Conservation (phyloP, 2,329 filamentous ascomycete genomes). For the Fusarium guadeloupense region DNA sequence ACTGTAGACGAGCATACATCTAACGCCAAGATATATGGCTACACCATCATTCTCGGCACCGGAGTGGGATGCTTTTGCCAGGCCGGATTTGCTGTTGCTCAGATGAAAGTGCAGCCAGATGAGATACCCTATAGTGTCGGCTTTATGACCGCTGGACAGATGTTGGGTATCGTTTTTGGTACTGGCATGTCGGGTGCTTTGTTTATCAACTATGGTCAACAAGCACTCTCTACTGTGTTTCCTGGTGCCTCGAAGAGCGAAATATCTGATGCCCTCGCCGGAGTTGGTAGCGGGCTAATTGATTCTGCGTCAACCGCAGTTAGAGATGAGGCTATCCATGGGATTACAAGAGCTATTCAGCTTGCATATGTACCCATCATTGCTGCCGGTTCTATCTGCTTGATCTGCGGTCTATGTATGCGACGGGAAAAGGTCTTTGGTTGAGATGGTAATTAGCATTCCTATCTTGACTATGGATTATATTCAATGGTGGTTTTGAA, state of each 20-base stretch:
- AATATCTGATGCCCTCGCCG: constrained; percentile 8
- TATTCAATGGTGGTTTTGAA: too few relatives aligned
- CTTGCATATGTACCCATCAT: constrained; percentile 18
- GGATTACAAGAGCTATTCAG: constrained; percentile 9
- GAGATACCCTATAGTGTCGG: constrained; percentile 17
- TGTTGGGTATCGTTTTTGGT: constrained; percentile 14
- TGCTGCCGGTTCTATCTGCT: constrained; percentile 10
- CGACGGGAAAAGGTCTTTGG: constrained; percentile 10
- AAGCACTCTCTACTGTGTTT: constrained; percentile 1
- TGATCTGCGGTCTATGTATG: constrained; percentile 3
- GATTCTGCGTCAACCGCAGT: not conserved
- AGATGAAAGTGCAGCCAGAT: constrained; percentile 5
- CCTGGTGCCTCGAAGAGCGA: not conserved
- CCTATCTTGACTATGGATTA: too few relatives aligned
- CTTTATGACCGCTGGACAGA: constrained; percentile 19
- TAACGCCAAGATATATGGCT: constrained; percentile 8
- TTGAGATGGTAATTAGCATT: not conserved
- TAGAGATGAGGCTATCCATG: constrained; percentile 7
- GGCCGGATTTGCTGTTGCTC: constrained; percentile 9
- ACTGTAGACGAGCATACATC: constrained; percentile 6
- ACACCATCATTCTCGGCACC: constrained; percentile 4
- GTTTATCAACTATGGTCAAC: constrained; percentile 15
- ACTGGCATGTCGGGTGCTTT: constrained; percentile 12
- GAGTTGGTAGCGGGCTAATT: constrained; percentile 4
- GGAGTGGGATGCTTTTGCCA: constrained; percentile 13